Conservation (phyloP, 2,329 filamentous ascomycete genomes). For the Trichoderma atroviride region DNA sequence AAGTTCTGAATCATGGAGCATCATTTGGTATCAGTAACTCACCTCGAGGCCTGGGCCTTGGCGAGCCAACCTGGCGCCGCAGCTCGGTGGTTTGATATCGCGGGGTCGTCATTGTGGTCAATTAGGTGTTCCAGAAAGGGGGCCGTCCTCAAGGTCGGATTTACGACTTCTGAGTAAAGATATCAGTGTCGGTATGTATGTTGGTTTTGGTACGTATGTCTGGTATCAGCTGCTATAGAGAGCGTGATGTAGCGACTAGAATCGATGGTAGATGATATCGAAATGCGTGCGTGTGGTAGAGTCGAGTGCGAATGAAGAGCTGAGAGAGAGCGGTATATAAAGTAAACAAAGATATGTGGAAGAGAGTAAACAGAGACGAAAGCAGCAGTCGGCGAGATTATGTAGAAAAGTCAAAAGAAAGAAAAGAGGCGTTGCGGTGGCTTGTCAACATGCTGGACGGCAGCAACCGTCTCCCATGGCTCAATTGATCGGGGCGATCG, state of each 20-base stretch:
- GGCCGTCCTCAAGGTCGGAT: conserved; percentile 43
- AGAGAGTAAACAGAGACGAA: not conserved
- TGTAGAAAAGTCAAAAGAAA: not conserved
- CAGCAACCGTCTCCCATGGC: conserved; percentile 52
- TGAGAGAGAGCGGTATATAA: not conserved
- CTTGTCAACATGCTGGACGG: conserved; percentile 47
- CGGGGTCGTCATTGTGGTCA: conserved; percentile 49
- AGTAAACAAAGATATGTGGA: not conserved
- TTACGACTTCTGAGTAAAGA: conserved; percentile 46
- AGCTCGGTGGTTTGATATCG: conserved; percentile 51
- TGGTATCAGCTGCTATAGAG: not conserved
- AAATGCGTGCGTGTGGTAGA: not conserved
- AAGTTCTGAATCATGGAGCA: not conserved
- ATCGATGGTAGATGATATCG: not conserved
- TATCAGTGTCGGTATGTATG: conserved; percentile 27
- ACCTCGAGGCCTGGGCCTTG: conserved; percentile 60
- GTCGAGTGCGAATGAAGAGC: not conserved
- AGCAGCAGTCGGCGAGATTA: not conserved
- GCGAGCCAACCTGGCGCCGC: conserved; percentile 58
- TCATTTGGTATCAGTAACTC: conserved; percentile 34
- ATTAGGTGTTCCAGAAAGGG: conserved; percentile 34
- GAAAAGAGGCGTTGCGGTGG: not conserved
- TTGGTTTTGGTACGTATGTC: not conserved
- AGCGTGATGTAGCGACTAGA: not conserved
- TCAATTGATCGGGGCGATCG: conserved; percentile 47